Evolutionary conservation across 108 stramenopile species (phyloP), one percentile per base, ranked within the genome.

Genomic region (Cyclostephanos tholiformis): DNA sequence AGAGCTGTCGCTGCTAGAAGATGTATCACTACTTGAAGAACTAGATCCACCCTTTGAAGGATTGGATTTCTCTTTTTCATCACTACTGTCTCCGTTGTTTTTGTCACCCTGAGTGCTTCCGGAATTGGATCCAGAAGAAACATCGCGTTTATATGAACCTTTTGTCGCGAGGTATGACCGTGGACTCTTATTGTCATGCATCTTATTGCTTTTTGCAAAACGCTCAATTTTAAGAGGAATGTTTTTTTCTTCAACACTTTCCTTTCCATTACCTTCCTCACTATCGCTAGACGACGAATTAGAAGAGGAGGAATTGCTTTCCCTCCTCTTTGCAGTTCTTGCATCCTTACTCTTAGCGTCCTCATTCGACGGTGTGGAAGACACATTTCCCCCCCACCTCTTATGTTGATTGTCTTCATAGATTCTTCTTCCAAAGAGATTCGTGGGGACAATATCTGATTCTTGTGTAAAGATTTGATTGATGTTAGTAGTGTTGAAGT

Each of bases 1-100:
- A 41, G 68, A 69, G 53, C 55, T 57, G 39, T 44, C 68, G 57
- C 67, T 68, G 59, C 35, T 60, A 19, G 59, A 60, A 1, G 59
- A 60, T 13, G 30, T 19, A 60, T 36, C 59, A 17, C 59, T 60
- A 29, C 32, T 67, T 51, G 52, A 57, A 58, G 68, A 69, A 38
- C 39, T 57, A 25, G 68, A 67, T n/a, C 36, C 35, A 52, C 57
- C 39, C 23, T 38, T 50, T 44, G 25, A 25, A 49, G 25, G 46
- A 13, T 49, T 27, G 29, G 29, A 25, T 41, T 35, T 17, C 20
- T 38, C 30, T 53, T 53, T 17, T 35, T n/a, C 48, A 49, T 43
- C 27, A 43, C 20, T 25, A 13, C 44, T 48, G 44, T 17, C 16
- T 52, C 35, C 39, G 14, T 44, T 56, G 8, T 27, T 56, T 1